Evolutionary conservation across 106 monocot genomes (phyloP).

Genomic region (Ottelia alismoides): DNA sequence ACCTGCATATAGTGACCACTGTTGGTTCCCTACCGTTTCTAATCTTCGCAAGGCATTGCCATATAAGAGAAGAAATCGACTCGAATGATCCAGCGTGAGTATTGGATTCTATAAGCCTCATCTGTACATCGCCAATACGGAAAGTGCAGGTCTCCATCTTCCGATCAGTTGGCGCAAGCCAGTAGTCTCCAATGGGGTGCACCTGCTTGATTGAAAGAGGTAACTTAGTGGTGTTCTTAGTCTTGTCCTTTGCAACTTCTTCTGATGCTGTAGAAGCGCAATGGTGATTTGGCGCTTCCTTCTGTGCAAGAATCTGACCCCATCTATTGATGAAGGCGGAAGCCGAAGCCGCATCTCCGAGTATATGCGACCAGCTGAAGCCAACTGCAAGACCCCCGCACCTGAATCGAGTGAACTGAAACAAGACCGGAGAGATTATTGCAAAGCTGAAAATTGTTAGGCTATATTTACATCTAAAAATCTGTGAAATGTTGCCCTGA

Average conservation of each 20-base stretch:
- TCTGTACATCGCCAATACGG: slow-evolving; percentile 18
- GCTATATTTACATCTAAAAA: too few species aligned
- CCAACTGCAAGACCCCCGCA: slow-evolving; percentile 82
- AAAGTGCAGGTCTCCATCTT: slow-evolving; percentile 51
- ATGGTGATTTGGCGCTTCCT: neutral
- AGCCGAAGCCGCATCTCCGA: slow-evolving; percentile 57
- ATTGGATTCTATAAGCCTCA: slow-evolving; percentile 35
- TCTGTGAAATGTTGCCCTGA: too few species aligned
- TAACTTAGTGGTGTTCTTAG: neutral
- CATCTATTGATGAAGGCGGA: slow-evolving; percentile 40
- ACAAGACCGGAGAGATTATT: neutral
- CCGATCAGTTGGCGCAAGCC: slow-evolving; percentile 24
- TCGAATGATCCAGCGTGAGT: too few species aligned
- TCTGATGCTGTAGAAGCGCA: too few species aligned
- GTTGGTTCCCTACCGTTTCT: slow-evolving; percentile 31
- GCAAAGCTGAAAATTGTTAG: neutral
- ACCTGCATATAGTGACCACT: slow-evolving; percentile 47
- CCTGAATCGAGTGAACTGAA: slow-evolving; percentile 65
- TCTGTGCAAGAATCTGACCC: slow-evolving; percentile 31
- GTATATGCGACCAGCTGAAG: slow-evolving; percentile 71
- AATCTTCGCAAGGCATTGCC: slow-evolving; percentile 47
- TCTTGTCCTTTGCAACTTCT: too few species aligned
- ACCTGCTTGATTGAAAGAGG: slow-evolving; percentile 44
- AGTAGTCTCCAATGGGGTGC: slow-evolving; percentile 28
- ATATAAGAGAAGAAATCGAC: slow-evolving; percentile 43